Conservation (phyloP, 2,329 filamentous ascomycete species). For the Microdochium nivale region DNA sequence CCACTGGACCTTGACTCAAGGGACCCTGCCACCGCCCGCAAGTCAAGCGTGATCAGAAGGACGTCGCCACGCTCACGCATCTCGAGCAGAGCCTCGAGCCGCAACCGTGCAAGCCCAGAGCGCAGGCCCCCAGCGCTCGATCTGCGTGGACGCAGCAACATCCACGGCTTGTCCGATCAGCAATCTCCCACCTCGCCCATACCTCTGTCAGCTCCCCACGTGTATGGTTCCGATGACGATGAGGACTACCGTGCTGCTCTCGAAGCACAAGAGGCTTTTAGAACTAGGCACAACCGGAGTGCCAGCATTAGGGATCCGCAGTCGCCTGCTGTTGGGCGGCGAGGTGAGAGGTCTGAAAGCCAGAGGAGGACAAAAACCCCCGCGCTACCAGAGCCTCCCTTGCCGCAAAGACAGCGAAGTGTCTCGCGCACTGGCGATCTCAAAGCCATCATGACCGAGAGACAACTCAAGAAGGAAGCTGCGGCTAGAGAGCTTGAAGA, state of each 20-base stretch:
- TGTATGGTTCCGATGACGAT: constrained; percentile 56
- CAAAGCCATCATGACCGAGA: constrained; percentile 48
- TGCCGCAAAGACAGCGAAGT: constrained; percentile 13
- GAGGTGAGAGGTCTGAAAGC: constrained; percentile 29
- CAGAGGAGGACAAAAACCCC: constrained; percentile 23
- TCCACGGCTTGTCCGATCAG: constrained; percentile 46
- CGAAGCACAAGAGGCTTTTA: constrained; percentile 46
- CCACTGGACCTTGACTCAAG: constrained; percentile 18
- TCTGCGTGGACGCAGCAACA: constrained; percentile 54
- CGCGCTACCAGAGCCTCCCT: constrained; percentile 12
- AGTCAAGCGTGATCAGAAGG: constrained; percentile 24
- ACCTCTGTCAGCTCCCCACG: constrained; percentile 58
- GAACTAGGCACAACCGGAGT: constrained; percentile 45
- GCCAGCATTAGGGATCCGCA: constrained; percentile 28
- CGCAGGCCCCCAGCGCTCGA: constrained; percentile 33
- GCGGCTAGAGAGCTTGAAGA: constrained; percentile 84
- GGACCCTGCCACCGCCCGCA: constrained; percentile 37
- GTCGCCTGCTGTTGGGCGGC: constrained; percentile 18
- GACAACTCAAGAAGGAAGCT: constrained; percentile 60
- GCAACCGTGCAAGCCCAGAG: constrained; percentile 37
- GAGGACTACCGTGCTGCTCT: constrained; percentile 47
- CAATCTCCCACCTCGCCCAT: constrained; percentile 75
- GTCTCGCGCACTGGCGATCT: constrained; percentile 44
- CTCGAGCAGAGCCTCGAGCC: constrained; percentile 40
- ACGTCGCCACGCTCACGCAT: constrained; percentile 21